These are phyloP conservation scores for Aureobasidium subglaciale DNA, from an alignment of 2,329 filamentous ascomycete species.

Conservation along the genomic window DNA sequence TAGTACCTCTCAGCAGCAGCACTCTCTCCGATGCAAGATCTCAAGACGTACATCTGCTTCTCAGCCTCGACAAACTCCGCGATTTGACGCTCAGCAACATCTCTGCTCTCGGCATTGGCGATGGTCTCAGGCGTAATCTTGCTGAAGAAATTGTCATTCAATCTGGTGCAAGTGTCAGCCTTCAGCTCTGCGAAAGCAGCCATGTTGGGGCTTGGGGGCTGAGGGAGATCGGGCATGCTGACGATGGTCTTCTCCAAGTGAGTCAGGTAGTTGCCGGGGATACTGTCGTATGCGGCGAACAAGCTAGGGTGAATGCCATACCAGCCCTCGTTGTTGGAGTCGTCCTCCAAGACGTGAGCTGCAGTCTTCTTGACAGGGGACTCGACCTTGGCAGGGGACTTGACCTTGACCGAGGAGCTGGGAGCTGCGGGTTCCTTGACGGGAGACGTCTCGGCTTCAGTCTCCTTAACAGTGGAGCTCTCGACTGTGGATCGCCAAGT, in stretches of 20 bases:
- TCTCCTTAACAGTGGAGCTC: too few relatives aligned
- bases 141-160: neutral
- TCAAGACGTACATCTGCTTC: neutral
- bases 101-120: neutral
- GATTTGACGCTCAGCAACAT: neutral
- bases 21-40: neutral
- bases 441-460: too few relatives aligned
- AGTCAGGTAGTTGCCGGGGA: neutral
- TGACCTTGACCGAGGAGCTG: too few relatives aligned
- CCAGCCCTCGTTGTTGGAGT: neutral
- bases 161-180: neutral
- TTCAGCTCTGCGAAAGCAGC: neutral
- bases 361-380: neutral
- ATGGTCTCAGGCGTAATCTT: neutral
- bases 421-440: too few relatives aligned
- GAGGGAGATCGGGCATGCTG: neutral
- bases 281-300: neutral
- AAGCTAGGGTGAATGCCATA: constrained; percentile 1
- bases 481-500: too few relatives aligned
- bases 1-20: neutral
- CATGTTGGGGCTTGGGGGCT: neutral
- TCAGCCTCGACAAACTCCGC: neutral
- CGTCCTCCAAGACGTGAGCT: neutral
- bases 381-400: neutral
- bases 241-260: neutral